A percentile compares a stretch with the other conserved stretches of the same genome.
Conservation (phyloP, 441 rosid species). For the Bocquillonia castaneifolia region DNA sequence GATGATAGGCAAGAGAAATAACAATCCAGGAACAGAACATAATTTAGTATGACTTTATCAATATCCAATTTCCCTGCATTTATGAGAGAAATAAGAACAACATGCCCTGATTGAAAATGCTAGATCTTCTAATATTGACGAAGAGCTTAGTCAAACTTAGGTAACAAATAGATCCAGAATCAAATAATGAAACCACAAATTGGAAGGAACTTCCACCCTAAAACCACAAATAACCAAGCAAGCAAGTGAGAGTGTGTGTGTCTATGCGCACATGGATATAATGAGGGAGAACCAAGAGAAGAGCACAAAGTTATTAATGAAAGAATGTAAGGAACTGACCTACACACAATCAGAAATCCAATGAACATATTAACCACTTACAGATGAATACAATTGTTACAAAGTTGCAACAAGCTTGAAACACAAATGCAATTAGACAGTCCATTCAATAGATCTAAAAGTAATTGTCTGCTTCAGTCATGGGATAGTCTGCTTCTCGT, state of each 20-base stretch:
- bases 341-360: background rate
- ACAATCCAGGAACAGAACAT: background rate
- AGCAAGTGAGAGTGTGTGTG: background rate
- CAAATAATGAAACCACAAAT: background rate
- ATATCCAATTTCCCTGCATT: background rate
- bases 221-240: background rate
- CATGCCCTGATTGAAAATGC: background rate
- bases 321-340: background rate
- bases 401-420: conserved; percentile 1
- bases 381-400: background rate
- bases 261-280: background rate
- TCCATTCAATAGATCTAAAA: background rate
- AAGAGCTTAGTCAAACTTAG: background rate
- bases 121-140: background rate
- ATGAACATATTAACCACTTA: background rate
- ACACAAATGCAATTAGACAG: background rate
- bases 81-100: too few species aligned
- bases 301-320: background rate
- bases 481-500: background rate
- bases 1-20: background rate
- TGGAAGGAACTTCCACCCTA: background rate
- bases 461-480: background rate
- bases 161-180: background rate
- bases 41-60: background rate
- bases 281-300: background rate